Conservation (phyloP, 2,329 filamentous ascomycete genomes). For the Rhexocercosporidium sp. region DNA sequence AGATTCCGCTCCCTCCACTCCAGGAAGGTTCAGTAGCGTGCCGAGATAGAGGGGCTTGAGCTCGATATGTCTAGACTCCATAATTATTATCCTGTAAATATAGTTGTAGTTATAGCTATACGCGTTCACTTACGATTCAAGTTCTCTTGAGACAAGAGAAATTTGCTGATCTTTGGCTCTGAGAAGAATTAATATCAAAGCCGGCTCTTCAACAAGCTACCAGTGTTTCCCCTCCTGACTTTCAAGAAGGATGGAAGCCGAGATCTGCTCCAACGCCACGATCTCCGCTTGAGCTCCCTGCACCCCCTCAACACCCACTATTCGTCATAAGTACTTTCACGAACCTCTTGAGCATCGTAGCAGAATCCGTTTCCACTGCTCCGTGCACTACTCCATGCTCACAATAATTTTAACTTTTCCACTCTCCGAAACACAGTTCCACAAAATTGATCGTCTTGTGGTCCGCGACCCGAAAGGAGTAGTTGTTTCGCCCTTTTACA, state of each 20-base stretch:
- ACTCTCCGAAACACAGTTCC: not conserved
- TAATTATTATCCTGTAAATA: too few relatives aligned
- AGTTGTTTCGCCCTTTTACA: not conserved
- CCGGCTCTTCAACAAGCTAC: not conserved
- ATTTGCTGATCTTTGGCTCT: not conserved
- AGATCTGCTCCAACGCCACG: conserved; percentile 11
- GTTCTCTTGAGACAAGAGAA: not conserved
- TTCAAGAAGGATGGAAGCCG: not conserved
- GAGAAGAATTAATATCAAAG: not conserved
- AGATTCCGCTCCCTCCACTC: conserved; percentile 10
- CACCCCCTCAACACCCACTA: not conserved
- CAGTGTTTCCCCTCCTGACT: not conserved
- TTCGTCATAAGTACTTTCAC: not conserved
- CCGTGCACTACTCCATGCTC: not conserved
- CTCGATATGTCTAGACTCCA: not conserved
- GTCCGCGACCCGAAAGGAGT: not conserved
- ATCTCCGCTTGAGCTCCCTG: conserved; percentile 5
- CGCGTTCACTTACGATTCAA: not conserved
- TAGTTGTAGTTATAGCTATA: not conserved
- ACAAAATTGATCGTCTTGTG: not conserved
- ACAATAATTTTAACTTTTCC: not conserved
- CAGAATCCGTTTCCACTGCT: not conserved
- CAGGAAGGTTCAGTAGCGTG: conserved; percentile 6
- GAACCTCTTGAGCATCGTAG: not conserved
- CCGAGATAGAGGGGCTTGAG: conserved; percentile 1